Conservation (phyloP, 331 rosid species). For the Prunus yedoensis region DNA sequence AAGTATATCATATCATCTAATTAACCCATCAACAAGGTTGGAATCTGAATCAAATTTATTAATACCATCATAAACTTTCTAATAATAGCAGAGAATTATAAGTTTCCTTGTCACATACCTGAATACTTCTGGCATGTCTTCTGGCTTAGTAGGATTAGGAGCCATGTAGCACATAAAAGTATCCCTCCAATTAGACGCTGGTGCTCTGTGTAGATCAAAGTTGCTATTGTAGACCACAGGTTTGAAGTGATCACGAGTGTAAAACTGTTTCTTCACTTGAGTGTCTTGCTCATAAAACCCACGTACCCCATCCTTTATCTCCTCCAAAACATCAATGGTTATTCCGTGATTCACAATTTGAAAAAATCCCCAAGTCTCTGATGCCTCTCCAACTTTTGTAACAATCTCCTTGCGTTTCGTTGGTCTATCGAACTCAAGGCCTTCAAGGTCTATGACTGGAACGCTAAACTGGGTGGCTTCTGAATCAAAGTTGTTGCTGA, state of each 20-base stretch:
- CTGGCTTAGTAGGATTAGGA: slow-evolving; percentile 22
- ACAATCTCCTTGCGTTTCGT: slow-evolving; percentile 3
- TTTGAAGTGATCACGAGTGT: slow-evolving; percentile 11
- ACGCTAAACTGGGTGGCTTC: not conserved
- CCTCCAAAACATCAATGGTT: slow-evolving; percentile 7
- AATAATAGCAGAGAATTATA: not conserved
- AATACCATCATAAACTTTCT: no score
- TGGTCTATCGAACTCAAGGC: not conserved
- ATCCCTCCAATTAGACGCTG: slow-evolving; percentile 45
- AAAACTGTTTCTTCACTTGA: slow-evolving; percentile 20
- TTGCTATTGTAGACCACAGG: slow-evolving; percentile 30
- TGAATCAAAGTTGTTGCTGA: not conserved
- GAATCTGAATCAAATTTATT: no score
- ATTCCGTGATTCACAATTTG: slow-evolving; percentile 34
- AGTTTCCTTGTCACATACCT: slow-evolving; percentile 16
- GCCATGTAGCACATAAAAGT: slow-evolving; percentile 6
- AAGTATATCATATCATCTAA: no score
- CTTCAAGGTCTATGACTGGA: slow-evolving; percentile 32
- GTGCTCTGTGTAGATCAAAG: slow-evolving; percentile 35
- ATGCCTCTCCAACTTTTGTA: slow-evolving; percentile 21
- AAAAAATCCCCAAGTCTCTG: slow-evolving; percentile 31
- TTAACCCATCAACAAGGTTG: no score
- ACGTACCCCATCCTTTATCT: slow-evolving; percentile 16
- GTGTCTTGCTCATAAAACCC: slow-evolving; percentile 32
- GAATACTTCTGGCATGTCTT: slow-evolving; percentile 32